These are phyloP conservation scores for Penicillium riverlandense DNA, from an alignment of 495 filamentous ascomycete species.

Conservation along the genomic window DNA sequence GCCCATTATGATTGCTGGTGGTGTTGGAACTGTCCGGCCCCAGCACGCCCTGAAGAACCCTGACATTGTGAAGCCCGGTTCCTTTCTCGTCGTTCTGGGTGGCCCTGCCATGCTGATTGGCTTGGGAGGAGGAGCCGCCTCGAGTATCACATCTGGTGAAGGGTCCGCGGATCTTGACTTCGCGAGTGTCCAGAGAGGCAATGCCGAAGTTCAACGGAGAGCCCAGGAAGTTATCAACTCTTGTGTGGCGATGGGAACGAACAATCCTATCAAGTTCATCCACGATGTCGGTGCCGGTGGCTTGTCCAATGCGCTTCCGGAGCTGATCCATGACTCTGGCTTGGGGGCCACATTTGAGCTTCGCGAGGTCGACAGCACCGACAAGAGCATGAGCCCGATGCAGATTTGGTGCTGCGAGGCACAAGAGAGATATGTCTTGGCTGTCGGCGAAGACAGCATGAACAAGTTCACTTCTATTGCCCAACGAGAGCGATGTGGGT, in stretches of 20 bases:
- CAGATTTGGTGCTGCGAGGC: constrained; percentile 98
- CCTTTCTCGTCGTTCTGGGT: constrained; percentile 84
- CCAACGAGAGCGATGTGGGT: constrained; percentile 82
- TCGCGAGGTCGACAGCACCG: constrained; percentile 82
- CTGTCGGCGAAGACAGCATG: constrained; percentile 70
- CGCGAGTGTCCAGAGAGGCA: constrained; percentile 85
- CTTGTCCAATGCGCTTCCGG: constrained; percentile 86
- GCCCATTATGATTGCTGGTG: constrained; percentile 97
- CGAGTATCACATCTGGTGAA: constrained; percentile 82
- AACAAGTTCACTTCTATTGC: constrained; percentile 81
- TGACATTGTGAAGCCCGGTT: constrained; percentile 68
- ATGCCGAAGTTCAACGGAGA: constrained; percentile 89
- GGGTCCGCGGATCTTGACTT: constrained; percentile 88
- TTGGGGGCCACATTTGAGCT: constrained; percentile 87
- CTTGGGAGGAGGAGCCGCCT: constrained; percentile 89
- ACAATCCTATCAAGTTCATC: constrained; percentile 90
- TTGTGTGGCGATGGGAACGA: constrained; percentile 71
- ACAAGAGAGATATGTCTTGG: constrained; percentile 88
- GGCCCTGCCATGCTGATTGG: constrained; percentile 98
- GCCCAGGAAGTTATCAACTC: constrained; percentile 96
- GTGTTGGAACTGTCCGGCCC: constrained; percentile 91
- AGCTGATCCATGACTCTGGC: constrained; percentile 85
- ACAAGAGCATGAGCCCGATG: constrained; percentile 84
- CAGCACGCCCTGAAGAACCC: constrained; percentile 82
- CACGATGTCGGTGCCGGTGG: constrained; percentile 97